Percentiles rank a stretch among this genome's conserved stretches.
Conservation (phyloP, 495 filamentous ascomycete genomes). For the Hypoxylon fuscum region DNA sequence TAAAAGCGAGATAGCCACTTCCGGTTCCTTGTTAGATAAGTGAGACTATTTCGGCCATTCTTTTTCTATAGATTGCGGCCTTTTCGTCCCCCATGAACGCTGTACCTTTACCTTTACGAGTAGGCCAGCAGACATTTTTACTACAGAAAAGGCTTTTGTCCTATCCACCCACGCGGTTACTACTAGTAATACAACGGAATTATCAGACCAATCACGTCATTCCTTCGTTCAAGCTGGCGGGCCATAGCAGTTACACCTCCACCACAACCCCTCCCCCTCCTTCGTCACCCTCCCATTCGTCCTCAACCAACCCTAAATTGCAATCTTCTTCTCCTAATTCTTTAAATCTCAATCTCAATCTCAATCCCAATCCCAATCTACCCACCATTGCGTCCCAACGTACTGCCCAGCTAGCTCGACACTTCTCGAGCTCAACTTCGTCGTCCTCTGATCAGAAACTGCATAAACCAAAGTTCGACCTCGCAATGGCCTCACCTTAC, state of each 20-base stretch:
- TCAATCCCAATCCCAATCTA: slow-evolving; percentile 34
- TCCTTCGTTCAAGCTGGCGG: slow-evolving; percentile 34
- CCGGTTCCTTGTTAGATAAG: neutral
- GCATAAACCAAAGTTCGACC: slow-evolving; percentile 46
- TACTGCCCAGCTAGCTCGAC: slow-evolving; percentile 65
- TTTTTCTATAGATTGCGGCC: neutral
- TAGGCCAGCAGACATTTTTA: slow-evolving; percentile 18
- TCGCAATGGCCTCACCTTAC: slow-evolving; percentile 68
- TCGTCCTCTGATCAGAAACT: slow-evolving; percentile 28
- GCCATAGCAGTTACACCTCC: slow-evolving; percentile 22
- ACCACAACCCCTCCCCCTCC: slow-evolving; percentile 52
- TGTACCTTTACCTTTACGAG: neutral
- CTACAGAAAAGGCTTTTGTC: slow-evolving; percentile 7
- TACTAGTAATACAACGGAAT: slow-evolving; percentile 31
- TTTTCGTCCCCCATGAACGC: slow-evolving; percentile 8
- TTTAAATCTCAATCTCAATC: slow-evolving; percentile 48
- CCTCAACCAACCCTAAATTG: slow-evolving; percentile 36
- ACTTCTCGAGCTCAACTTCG: slow-evolving; percentile 56
- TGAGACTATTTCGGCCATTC: neutral
- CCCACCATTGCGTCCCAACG: slow-evolving; percentile 55
- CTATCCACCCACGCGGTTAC: slow-evolving; percentile 12
- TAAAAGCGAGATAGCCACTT: neutral
- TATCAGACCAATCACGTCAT: slow-evolving; percentile 37
- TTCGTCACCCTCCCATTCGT: slow-evolving; percentile 37
- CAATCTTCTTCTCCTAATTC: slow-evolving; percentile 22